These are phyloP conservation scores for Setomelanomma holmii DNA, from an alignment of 2,329 filamentous ascomycete genomes.

Conservation along the genomic window DNA sequence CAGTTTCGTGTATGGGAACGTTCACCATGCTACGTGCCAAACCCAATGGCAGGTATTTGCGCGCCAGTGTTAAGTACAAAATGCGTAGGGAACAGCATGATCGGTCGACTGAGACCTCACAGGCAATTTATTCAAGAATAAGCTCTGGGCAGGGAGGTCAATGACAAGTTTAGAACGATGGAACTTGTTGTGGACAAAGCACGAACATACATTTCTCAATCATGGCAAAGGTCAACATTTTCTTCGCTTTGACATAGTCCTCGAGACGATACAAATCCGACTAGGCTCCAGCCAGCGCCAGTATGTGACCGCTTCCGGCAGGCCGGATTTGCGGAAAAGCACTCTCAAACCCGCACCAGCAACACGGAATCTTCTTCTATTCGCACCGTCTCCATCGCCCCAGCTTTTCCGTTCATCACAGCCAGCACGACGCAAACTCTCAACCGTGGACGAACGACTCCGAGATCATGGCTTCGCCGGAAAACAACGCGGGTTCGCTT, in stretches of 20 bases:
- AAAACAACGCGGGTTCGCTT: background rate
- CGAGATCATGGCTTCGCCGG: background rate
- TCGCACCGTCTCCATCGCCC: background rate
- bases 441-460: background rate
- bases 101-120: too few species aligned
- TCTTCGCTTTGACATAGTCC: too few species aligned
- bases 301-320: background rate
- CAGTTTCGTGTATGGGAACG: too few species aligned
- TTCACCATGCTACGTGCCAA: slow-evolving; percentile 86
- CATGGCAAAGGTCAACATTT: too few species aligned
- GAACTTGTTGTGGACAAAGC: too few species aligned
- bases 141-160: too few species aligned
- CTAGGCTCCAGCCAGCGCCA: too few species aligned
- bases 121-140: too few species aligned
- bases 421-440: background rate
- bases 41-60: slow-evolving; percentile 76
- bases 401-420: background rate
- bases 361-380: background rate
- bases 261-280: too few species aligned
- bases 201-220: too few species aligned
- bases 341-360: background rate
- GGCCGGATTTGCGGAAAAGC: background rate
- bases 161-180: too few species aligned
- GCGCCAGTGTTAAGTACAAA: slow-evolving; percentile 70
- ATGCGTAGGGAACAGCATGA: slow-evolving; percentile 37